These are phyloP conservation scores for Stemphylium vesicarium DNA, from an alignment of 2,329 filamentous ascomycete species.

Conservation along the genomic window DNA sequence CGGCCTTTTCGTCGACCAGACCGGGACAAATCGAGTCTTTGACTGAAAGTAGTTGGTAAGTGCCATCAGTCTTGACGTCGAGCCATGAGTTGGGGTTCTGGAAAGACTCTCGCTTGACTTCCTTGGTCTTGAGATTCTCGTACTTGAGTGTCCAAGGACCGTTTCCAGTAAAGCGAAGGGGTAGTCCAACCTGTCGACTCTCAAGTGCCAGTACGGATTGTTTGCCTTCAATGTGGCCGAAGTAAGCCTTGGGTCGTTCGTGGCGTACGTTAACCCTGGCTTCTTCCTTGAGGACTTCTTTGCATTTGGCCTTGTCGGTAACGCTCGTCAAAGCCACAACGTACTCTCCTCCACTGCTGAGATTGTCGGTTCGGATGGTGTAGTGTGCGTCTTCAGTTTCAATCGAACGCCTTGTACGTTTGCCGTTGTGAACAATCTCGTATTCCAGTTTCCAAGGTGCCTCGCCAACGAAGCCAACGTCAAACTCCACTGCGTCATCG, in stretches of 20 bases:
- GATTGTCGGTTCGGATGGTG: conserved; percentile 75
- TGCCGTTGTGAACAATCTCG: conserved; percentile 89
- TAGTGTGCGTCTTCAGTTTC: conserved; percentile 68
- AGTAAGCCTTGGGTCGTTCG: conserved; percentile 84
- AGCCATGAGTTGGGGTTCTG: conserved; percentile 71
- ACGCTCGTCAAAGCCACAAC: conserved; percentile 84
- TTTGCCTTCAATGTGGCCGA: conserved; percentile 84
- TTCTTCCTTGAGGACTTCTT: conserved; percentile 83
- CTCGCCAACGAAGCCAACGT: conserved; percentile 79
- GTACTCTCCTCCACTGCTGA: conserved; percentile 87
- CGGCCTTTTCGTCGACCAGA: conserved; percentile 74
- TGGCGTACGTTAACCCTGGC: conserved; percentile 84
- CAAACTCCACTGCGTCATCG: conserved; percentile 77
- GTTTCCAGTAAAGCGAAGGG: conserved; percentile 83
- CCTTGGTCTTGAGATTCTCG: conserved; percentile 65
- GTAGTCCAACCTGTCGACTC: conserved; percentile 73
- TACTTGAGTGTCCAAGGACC: conserved; percentile 84
- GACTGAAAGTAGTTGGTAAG: conserved; percentile 80
- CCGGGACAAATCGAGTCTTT: conserved; percentile 83
- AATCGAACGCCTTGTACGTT: conserved; percentile 72
- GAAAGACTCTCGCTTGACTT: conserved; percentile 55
- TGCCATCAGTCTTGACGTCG: conserved; percentile 69
- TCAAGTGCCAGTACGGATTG: conserved; percentile 78
- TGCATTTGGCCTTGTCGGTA: conserved; percentile 85
- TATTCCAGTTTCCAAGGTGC: conserved; percentile 89